phyloP scores from a whole-genome alignment of 768 basidiomycete genomes.

The Psilocybe tampanensis region DNA sequence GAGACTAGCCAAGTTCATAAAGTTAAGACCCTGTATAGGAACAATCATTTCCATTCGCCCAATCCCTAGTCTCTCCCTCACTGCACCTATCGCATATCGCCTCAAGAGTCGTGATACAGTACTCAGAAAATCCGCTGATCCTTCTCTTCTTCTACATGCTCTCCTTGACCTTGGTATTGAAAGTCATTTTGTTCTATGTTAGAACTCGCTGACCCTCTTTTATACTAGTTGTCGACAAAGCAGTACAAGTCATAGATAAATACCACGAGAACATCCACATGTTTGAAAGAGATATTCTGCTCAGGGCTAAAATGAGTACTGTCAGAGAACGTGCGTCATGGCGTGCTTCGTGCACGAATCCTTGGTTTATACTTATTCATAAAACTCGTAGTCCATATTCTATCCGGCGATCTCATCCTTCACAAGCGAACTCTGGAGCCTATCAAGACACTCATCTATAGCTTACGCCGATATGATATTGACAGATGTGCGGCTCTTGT shows the following conservation, averaged over 20 bases:
- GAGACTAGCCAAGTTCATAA: too few relatives aligned
- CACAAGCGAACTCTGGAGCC: conserved; percentile 77
- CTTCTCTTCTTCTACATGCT: conserved; percentile 69
- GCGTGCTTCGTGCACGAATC: neutral
- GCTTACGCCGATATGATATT: conserved; percentile 68
- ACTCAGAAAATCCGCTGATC: conserved; percentile 63
- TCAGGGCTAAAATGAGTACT: conserved; percentile 61
- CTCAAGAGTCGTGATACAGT: conserved; percentile 60
- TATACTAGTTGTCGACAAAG: conserved; percentile 68
- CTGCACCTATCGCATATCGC: conserved; percentile 59
- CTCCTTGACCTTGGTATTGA: conserved; percentile 59
- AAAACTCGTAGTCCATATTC: conserved; percentile 60
- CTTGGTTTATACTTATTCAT: neutral
- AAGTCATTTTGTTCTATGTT: neutral
- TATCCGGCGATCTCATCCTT: conserved; percentile 73
- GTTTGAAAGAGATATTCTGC: conserved; percentile 60
- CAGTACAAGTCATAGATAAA: conserved; percentile 67
- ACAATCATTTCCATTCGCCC: conserved; percentile 65
- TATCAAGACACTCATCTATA: conserved; percentile 68
- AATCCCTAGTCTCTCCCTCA: conserved; percentile 47
- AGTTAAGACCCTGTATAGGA: conserved; percentile 35
- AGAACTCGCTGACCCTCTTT: neutral
- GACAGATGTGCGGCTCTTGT: conserved; percentile 65
- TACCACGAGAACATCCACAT: conserved; percentile 65
- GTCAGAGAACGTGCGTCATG: conserved; percentile 55